Evolutionary conservation across 2,329 filamentous ascomycete species (phyloP), one percentile per base, ranked within the genome.

Genomic region (Sarocladiaceae sp.): DNA sequence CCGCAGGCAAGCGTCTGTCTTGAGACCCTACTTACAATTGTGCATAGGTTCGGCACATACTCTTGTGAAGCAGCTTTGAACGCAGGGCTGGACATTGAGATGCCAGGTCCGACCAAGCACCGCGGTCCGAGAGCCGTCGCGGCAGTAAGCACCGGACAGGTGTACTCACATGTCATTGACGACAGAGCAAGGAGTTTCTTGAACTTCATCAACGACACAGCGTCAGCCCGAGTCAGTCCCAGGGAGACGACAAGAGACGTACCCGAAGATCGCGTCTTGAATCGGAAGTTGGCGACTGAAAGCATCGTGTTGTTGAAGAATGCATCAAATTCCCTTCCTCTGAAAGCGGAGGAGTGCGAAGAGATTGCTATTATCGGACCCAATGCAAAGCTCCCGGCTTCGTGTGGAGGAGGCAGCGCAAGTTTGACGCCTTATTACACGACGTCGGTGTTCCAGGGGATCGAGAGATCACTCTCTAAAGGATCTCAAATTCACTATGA

Each of bases 291-390:
- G 18, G 37, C 37, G 10, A 40, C n/a, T 22, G 37, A 40, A 17
- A 81, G 79, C 1, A 77, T 86, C 10, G 82, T 87, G 0, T 72
- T 87, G 17, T 69, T 87, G 42, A 86, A 87, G 67, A 88, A 88
- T 56, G 75, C 83, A 22, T 72, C 72, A 4, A 68, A 70, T 15
- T 63, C 81, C 1, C 69, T 88, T 0, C 84, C 84, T 0, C 62
- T 81, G 37, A 40, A 40, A 7, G 23, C 4, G 3, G 17, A 40
- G 18, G n/a, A 40, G n/a, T 10, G 13, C 50, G 69, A 73, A 53
- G 68, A 73, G 4, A 65, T 79, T 13, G 72, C 77, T 11, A 70
- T 81, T 17, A 79, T 82, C 53, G 79, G 78, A 3, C 77, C 77
- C 6, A 81, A 80, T 53, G 69, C 78, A 11, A 76, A 73, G 48